Evolutionary conservation across 2,329 filamentous ascomycete species (phyloP), one percentile per base, ranked within the genome.

Genomic region (Sphaerostilbella broomeana): DNA sequence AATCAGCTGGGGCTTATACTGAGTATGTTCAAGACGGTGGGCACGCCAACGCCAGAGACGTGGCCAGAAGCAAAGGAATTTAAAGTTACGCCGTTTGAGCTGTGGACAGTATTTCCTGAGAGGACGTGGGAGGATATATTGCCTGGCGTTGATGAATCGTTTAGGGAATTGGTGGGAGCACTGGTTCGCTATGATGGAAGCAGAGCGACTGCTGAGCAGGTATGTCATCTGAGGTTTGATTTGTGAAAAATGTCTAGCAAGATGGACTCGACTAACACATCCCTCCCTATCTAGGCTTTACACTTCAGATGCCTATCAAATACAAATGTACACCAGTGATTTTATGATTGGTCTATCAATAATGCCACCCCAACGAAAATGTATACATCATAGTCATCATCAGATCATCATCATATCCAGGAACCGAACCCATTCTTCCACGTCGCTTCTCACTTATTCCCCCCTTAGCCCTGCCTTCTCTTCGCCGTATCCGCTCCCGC

Each of bases 1-100:
- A 97, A 86, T 55, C 92, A 98, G 62, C 70, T 98, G 26, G 85
- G 86, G 0, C 69, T 98, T 35, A 90, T 98, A 41, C 73, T 89
- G 38, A 95, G 87, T 54, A 90, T 97, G 24, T 97, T 98, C 64
- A 81, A 85, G 62, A 94, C 83, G 1, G 62, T 98, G 6, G 94
- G 94, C 1, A 95, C 89, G 1, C 92, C 92, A 0, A 84, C 83
- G 30, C 62, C 71, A n/a, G 68, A 81, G 37, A 78, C 69, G 0
- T 98, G 92, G 92, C 92, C 92, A 2, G 86, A 89, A 61, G 84
- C 86, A 5, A 63, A 63, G 9, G 55, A 56, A 1, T 83, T 94
- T 53, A 69, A 62, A 43, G 77, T 79, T 1, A 84, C 85, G 0
- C 92, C 95, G 13, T 98, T 94, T 73, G 85, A 89, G 11, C 94